phyloP scores from a whole-genome alignment of 306 rosid species.

The Hippophae tibetana region DNA sequence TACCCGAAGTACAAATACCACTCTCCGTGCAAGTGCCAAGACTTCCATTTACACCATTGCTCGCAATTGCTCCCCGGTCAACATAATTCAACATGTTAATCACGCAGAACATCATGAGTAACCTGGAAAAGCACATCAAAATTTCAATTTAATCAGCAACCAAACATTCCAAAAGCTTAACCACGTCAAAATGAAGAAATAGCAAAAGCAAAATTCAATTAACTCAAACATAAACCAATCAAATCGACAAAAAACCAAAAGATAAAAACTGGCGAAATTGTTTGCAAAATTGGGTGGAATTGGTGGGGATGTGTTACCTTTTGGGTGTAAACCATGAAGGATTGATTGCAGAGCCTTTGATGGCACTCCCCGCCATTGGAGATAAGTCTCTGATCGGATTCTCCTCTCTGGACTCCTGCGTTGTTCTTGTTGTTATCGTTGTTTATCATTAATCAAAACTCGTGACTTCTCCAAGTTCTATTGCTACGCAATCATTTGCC shows the following conservation, averaged over 20 bases:
- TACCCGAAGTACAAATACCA: constrained; percentile 64
- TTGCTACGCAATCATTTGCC: no score
- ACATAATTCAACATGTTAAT: constrained; percentile 66
- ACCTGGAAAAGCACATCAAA: constrained; percentile 23
- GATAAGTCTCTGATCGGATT: not conserved
- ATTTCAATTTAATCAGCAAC: constrained; percentile 2
- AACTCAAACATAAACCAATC: not conserved
- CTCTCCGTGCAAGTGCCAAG: constrained; percentile 46
- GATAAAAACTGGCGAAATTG: not conserved
- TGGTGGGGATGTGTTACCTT: constrained; percentile 8
- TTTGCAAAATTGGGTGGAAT: not conserved
- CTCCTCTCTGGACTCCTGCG: not conserved
- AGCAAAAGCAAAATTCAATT: not conserved
- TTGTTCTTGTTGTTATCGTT: not conserved
- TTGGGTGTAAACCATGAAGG: constrained; percentile 36
- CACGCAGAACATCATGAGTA: constrained; percentile 53
- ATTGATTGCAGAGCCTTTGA: constrained; percentile 2
- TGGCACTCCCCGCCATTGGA: constrained; percentile 7
- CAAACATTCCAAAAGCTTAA: not conserved
- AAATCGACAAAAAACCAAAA: not conserved
- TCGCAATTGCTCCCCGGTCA: constrained; percentile 86
- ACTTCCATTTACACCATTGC: constrained; percentile 86
- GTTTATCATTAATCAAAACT: not conserved
- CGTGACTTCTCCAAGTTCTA: no score
- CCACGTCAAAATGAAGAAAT: not conserved